Conservation (phyloP, 2,329 filamentous ascomycete genomes). For the Apiospora hydei region DNA sequence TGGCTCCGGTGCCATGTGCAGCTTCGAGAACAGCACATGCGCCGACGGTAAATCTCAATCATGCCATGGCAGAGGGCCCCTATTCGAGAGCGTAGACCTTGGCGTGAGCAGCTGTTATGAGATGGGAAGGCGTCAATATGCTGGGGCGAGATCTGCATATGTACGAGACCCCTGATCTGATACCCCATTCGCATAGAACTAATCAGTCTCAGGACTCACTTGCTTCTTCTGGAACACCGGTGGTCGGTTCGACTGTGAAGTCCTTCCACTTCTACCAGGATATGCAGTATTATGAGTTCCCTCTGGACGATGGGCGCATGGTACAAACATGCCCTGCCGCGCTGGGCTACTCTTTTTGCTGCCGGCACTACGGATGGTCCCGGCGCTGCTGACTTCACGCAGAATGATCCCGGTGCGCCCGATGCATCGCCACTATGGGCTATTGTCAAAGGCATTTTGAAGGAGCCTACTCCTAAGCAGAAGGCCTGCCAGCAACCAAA, state of each 20-base stretch:
- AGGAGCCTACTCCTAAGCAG: constrained; percentile 73
- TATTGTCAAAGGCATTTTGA: constrained; percentile 73
- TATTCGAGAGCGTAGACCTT: constrained; percentile 70
- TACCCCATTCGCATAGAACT: background rate
- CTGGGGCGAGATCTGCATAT: constrained; percentile 61
- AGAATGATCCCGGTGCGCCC: constrained; percentile 76
- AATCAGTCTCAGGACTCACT: constrained; percentile 57
- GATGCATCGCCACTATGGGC: constrained; percentile 80
- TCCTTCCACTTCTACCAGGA: constrained; percentile 84
- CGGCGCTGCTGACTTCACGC: constrained; percentile 88
- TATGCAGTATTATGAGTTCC: constrained; percentile 76
- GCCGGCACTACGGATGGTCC: constrained; percentile 90
- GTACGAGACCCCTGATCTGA: constrained; percentile 36
- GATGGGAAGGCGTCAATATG: constrained; percentile 72
- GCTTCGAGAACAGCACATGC: constrained; percentile 82
- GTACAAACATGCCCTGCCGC: constrained; percentile 84
- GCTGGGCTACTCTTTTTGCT: constrained; percentile 89
- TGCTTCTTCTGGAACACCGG: constrained; percentile 52
- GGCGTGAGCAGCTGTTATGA: constrained; percentile 80
- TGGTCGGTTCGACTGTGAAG: constrained; percentile 71
- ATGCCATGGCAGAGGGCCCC: constrained; percentile 76
- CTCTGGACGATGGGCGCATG: constrained; percentile 72
- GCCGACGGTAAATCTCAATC: constrained; percentile 67
- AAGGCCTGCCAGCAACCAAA: constrained; percentile 80
- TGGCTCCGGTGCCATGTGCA: constrained; percentile 73